Evolutionary conservation across 371 early-diverging fungal species (phyloP), one percentile per base, ranked within the genome.

Genomic region (Mycotypha africana): DNA sequence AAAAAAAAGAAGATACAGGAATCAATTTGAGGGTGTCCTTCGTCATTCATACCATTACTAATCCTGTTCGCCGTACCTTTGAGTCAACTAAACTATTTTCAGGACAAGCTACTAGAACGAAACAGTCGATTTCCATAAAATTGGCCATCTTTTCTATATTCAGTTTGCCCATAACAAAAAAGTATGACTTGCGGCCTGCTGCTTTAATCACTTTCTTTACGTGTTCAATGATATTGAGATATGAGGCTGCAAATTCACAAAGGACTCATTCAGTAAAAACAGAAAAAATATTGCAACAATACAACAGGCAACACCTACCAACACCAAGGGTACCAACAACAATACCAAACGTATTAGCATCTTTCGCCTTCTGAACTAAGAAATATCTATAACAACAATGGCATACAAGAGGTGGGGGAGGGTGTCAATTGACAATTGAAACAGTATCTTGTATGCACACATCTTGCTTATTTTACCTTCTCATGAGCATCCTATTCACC

Each of bases 271-370:
- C 11, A 21, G 8, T 41, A 23, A n/a, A n/a, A n/a, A n/a, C n/a
- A n/a, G n/a, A n/a, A n/a, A n/a, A n/a, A n/a, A n/a, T n/a, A n/a
- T n/a, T n/a, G n/a, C n/a, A n/a, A n/a, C n/a, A n/a, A n/a, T n/a
- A n/a, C n/a, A n/a, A n/a, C n/a, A n/a, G n/a, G n/a, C n/a, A n/a
- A n/a, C n/a, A 60, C 78, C 66, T 76, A 91, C 91, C 84, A 20
- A 93, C 92, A 24, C 92, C 95, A 22, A 95, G 68, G 0, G 97
- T 95, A 19, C 97, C 97, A n/a, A 93, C 91, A 9, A 95, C 92
- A 25, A 97, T 91, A 20, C 96, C 97, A 58, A 97, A 79, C 8
- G 92, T 84, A 41, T 87, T 79, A 1, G 95, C 90, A 65, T 96
- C 95, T 49, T 83, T 84, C n/a, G 94, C 95, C 48, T 87, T 88